These are phyloP conservation scores for Tuber melanosporum DNA, from an alignment of 495 filamentous ascomycete species.

Conservation along the genomic window DNA sequence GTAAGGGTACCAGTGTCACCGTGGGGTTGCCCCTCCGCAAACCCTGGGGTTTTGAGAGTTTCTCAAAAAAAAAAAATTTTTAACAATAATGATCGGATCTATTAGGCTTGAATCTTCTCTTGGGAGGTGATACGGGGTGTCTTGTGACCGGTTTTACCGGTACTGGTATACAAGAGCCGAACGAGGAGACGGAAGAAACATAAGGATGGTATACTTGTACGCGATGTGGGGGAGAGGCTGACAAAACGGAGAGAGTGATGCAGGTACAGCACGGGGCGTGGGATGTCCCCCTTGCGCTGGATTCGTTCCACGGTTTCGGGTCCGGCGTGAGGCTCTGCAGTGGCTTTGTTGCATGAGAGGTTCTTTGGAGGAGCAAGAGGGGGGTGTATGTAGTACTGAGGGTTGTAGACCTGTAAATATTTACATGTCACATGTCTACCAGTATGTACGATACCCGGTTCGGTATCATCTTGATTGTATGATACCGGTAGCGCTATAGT, in stretches of 20 bases:
- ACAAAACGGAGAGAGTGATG: neutral
- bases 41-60: neutral
- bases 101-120: neutral
- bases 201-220: neutral
- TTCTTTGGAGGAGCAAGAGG: constrained; percentile 1
- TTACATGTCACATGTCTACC: neutral
- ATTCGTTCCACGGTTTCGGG: constrained; percentile 2
- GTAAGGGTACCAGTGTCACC: neutral
- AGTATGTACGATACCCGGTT: neutral
- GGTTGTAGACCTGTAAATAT: neutral
- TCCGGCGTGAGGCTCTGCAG: neutral
- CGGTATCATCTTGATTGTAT: neutral
- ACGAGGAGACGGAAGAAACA: neutral
- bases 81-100: neutral
- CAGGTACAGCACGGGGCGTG: neutral
- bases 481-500: neutral
- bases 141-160: neutral
- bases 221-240: neutral
- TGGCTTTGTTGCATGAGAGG: neutral
- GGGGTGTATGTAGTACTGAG: neutral
- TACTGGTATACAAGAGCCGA: neutral
- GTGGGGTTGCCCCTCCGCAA: neutral
- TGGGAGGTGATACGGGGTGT: neutral
- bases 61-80: neutral
- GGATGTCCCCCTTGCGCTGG: constrained; percentile 1